Base-by-base conservation (phyloP, 768 basidiomycete genomes). In the Trichaptum fuscoviolaceum region DNA sequence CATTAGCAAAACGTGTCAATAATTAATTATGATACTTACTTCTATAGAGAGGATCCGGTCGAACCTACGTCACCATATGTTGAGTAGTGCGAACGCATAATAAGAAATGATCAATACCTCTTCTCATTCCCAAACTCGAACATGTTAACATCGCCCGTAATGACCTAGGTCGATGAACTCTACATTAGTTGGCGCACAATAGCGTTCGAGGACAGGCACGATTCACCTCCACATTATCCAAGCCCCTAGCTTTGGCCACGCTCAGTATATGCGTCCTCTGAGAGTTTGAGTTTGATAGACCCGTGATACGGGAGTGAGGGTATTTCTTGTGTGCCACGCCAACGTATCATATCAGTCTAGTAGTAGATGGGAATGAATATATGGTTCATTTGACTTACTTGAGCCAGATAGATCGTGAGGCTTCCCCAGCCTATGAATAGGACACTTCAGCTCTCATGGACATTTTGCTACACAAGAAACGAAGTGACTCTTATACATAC, bases 41-140 rank as follows among this genome's bases (percentile, higher is more conserved):
- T 90, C 89, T 63, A 91, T 89, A 2, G 86, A 87, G 17, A 91
- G 71, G 64, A 90, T 86, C 66, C 88, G 82, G 71, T 90, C 88
- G 74, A 92, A 91, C 65, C 87, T 89, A 64, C 8, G 18, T 4
- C 7, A 35, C 36, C 59, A 35, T 17, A 30, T 35, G 9, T 36
- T 42, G 17, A 27, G 36, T n/a, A 58, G 57, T 30, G 42, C 26
- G 61, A 58, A 10, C 58, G 10, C 12, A 35, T 42, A 8, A 59
- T n/a, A 30, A 42, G 5, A 23, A 8, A 20, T 0, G 71, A 79
- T 67, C 57, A 87, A 85, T 78, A 71, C 67, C 76, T 80, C 17
- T 78, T 74, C 1, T 77, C 77, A 25, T 77, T 75, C 42, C 42
- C 42, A 73, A 90, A 92, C 57, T 90, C 83, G 69, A 80, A 83